Evolutionary conservation across 2,329 filamentous ascomycete species (phyloP), one percentile per base, ranked within the genome.

Genomic region (Colletotrichum sp.): DNA sequence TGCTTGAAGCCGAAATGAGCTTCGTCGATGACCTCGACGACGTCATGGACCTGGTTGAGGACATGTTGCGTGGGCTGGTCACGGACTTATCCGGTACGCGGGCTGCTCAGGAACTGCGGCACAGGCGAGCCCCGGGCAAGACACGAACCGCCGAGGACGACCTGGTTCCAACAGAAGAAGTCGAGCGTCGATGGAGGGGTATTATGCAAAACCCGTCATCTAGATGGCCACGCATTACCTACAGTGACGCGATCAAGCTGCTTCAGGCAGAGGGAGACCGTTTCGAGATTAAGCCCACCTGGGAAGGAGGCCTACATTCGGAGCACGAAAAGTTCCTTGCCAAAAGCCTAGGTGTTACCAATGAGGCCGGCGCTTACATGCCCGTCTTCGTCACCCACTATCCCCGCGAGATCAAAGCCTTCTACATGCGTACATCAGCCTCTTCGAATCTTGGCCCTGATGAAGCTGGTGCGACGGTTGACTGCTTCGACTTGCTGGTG

Each of bases 371-470:
- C 34, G 86, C 87, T 55, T 84, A 83, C 79, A 87, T 90, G 64
- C 97, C 97, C 9, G 89, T 99, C 61, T 99, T 99, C 83, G 93
- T 99, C 78, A 99, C 96, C 16, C 90, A 98, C 83, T 99, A 98
- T 82, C 97, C 97, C n/a, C 92, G 92, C 78, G 88, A 89, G 64
- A 92, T 97, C 83, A 99, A 99, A 86, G 95, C 96, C 13, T 99
- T 99, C 86, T 99, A 90, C 83, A 90, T 90, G 89, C 86, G 84
- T 57, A 85, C 85, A 69, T 86, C 83, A 15, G 78, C 79, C 27
- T 13, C 57, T n/a, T 39, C 71, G 32, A 22, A 30, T n/a, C 4
- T n/a, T 27, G 57, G 61, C 36, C 30, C 25, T 34, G 70, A 36
- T 32, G 25, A 57, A 16, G 68, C 79, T 16, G 83, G 84, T 62